Conservation (phyloP, 2,329 filamentous ascomycete genomes). For the Fusarium beomiforme region DNA sequence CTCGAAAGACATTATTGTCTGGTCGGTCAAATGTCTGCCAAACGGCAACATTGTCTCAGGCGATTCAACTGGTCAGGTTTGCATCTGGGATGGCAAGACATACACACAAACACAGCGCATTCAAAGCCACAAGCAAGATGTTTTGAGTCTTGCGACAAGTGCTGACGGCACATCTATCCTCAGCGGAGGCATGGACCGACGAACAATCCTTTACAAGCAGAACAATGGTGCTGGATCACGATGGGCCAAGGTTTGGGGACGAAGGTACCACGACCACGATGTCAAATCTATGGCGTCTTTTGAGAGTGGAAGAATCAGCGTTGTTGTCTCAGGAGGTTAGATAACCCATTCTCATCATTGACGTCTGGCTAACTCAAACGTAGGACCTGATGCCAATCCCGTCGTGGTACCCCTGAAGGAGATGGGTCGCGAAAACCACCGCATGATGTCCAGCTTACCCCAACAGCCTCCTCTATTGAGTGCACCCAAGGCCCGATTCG, state of each 20-base stretch:
- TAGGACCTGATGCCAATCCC: constrained; percentile 86
- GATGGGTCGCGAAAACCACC: constrained; percentile 83
- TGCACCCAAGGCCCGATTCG: constrained; percentile 75
- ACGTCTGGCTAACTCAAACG: constrained; percentile 1
- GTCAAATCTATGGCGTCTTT: constrained; percentile 94
- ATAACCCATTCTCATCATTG: background rate
- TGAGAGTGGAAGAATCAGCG: constrained; percentile 83
- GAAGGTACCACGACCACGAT: constrained; percentile 90
- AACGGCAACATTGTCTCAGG: constrained; percentile 93
- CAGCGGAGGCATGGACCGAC: constrained; percentile 91
- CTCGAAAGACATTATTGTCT: constrained; percentile 87
- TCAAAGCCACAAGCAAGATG: constrained; percentile 87
- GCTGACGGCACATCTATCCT: constrained; percentile 83
- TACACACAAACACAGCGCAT: constrained; percentile 89
- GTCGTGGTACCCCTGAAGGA: constrained; percentile 79
- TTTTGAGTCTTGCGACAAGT: constrained; percentile 86
- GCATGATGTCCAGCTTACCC: constrained; percentile 83
- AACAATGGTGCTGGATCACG: constrained; percentile 67
- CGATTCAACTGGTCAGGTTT: constrained; percentile 92
- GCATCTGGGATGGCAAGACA: constrained; percentile 93
- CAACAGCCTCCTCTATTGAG: constrained; percentile 79
- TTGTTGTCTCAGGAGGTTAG: constrained; percentile 90
- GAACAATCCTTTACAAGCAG: constrained; percentile 84
- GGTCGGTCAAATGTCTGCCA: constrained; percentile 89
- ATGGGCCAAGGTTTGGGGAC: constrained; percentile 89